A percentile compares a stretch with the other conserved stretches of the same genome.
phyloP scores from a whole-genome alignment of 306 rosid genomes.

The Lathyrus oleraceus region DNA sequence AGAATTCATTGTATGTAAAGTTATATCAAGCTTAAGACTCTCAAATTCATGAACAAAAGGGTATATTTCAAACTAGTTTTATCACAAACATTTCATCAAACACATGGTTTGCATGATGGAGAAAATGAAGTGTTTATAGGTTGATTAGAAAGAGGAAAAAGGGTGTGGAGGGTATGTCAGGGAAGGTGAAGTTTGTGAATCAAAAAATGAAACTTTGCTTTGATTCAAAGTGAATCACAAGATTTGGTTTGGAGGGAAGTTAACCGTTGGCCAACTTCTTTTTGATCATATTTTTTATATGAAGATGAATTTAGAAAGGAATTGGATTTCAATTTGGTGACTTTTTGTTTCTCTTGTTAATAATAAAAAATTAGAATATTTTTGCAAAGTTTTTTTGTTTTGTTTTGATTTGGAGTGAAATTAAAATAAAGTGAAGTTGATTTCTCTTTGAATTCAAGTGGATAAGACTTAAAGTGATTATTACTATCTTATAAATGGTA shows the following conservation, averaged over 20 bases:
- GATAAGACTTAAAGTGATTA: slow-evolving; percentile 45
- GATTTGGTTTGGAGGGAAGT: slow-evolving; percentile 74
- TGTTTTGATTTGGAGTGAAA: neutral
- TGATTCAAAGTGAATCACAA: slow-evolving; percentile 71
- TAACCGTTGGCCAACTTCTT: slow-evolving; percentile 91
- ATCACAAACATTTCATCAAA: slow-evolving; percentile 24
- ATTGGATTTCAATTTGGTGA: slow-evolving; percentile 42
- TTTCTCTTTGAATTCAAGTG: slow-evolving; percentile 41
- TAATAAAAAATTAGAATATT: slow-evolving; percentile 24
- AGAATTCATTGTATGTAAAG: slow-evolving; percentile 40
- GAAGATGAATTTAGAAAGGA: slow-evolving; percentile 57
- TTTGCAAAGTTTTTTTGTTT: neutral
- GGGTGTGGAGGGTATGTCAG: slow-evolving; percentile 62
- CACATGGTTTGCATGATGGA: slow-evolving; percentile 4
- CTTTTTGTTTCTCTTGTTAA: slow-evolving; percentile 23
- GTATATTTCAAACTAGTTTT: neutral
- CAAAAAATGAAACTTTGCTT: slow-evolving; percentile 72
- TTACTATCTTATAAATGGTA: neutral
- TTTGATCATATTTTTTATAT: slow-evolving; percentile 42
- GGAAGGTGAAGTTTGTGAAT: slow-evolving; percentile 73
- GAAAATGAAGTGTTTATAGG: slow-evolving; percentile 44
- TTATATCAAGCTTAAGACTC: slow-evolving; percentile 23
- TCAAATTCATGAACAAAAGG: slow-evolving; percentile 19
- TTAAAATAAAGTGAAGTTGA: slow-evolving; percentile 20
- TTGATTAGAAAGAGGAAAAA: slow-evolving; percentile 14